Evolutionary conservation across 2,329 filamentous ascomycete species (phyloP).

Genomic region (Drechslera avenae): DNA sequence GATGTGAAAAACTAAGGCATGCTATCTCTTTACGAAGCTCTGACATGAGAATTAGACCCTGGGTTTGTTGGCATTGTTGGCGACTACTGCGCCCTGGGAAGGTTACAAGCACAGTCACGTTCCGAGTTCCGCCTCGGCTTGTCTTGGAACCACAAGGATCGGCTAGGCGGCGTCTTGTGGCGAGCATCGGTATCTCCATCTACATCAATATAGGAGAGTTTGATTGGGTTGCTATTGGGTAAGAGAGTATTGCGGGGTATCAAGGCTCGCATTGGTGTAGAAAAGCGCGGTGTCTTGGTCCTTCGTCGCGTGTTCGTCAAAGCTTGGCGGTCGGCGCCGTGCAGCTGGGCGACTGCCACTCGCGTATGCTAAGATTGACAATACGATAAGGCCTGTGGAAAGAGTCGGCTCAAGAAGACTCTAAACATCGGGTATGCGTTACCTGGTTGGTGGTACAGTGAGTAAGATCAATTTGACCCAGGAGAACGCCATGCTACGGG

Average conservation of each 20-base stretch:
- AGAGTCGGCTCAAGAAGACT: constrained; percentile 8
- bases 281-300: constrained; percentile 17
- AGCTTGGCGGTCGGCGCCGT: constrained; percentile 11
- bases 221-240: constrained; percentile 7
- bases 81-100: constrained; percentile 22
- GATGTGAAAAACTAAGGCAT: not conserved
- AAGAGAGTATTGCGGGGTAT: constrained; percentile 1
- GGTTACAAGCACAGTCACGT: constrained; percentile 23
- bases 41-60: constrained; percentile 12
- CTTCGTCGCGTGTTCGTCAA: constrained; percentile 18
- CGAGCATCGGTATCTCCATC: constrained; percentile 7
- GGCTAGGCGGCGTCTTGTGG: constrained; percentile 10
- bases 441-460: not conserved
- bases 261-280: constrained; percentile 10
- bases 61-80: constrained; percentile 29
- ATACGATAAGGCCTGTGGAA: constrained; percentile 1
- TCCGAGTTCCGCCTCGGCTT: constrained; percentile 31
- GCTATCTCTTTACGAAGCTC: not conserved
- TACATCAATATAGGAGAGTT: not conserved
- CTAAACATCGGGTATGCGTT: not conserved
- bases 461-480: not conserved
- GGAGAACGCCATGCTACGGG: not conserved
- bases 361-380: constrained; percentile 9
- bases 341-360: constrained; percentile 16
- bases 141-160: constrained; percentile 7